A percentile compares a stretch with the other conserved stretches of the same genome.
These are phyloP conservation scores for Erigeron canadensis DNA, from an alignment of 129 eudicot genomes.

Conservation along the genomic window DNA sequence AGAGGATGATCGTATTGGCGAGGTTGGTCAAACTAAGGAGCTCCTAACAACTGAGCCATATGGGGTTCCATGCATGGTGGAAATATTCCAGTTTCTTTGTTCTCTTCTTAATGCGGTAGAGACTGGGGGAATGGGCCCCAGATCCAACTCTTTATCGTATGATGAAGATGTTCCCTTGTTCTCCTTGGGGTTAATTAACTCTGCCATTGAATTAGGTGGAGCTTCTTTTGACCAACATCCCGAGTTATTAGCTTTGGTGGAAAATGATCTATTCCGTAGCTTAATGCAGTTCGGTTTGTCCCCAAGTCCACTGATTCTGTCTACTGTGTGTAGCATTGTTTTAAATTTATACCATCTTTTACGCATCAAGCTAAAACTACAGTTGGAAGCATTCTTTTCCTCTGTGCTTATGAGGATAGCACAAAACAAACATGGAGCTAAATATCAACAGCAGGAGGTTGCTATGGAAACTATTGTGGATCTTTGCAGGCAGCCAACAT, in stretches of 20 bases:
- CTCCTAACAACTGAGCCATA: slow-evolving; percentile 48
- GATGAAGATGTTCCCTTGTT: slow-evolving; percentile 79
- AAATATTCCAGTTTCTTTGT: slow-evolving; percentile 68
- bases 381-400: slow-evolving; percentile 68
- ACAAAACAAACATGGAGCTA: slow-evolving; percentile 61
- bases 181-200: slow-evolving; percentile 69
- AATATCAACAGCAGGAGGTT: slow-evolving; percentile 77
- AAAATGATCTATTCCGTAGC: slow-evolving; percentile 58
- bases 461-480: slow-evolving; percentile 81
- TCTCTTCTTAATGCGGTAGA: slow-evolving; percentile 59
- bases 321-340: slow-evolving; percentile 67
- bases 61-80: slow-evolving; percentile 74
- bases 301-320: slow-evolving; percentile 66
- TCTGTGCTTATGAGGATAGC: slow-evolving; percentile 57
- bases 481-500: slow-evolving; percentile 64
- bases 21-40: slow-evolving; percentile 30
- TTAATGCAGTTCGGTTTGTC: slow-evolving; percentile 75
- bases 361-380: slow-evolving; percentile 58
- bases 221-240: slow-evolving; percentile 57
- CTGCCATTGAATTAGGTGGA: slow-evolving; percentile 71
- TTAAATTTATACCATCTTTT: slow-evolving; percentile 58
- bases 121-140: slow-evolving; percentile 39
- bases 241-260: slow-evolving; percentile 52
- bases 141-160: slow-evolving; percentile 56
- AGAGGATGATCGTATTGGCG: slow-evolving; percentile 25